phyloP scores from a whole-genome alignment of 2,329 filamentous ascomycete genomes.

The Penicillium sumatraense region DNA sequence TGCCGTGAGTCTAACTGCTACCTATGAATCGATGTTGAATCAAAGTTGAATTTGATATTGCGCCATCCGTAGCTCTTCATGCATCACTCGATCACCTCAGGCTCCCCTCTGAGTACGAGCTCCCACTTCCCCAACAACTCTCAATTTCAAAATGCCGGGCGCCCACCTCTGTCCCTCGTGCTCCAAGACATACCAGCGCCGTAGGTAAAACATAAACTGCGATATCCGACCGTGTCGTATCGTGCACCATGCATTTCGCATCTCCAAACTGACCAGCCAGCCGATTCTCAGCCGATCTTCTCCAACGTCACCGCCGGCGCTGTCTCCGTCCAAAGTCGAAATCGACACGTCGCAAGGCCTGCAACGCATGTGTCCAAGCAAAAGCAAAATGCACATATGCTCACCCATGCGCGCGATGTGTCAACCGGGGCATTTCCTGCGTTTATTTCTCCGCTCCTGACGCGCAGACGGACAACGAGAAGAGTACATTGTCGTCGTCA shows the following conservation, averaged over 20 bases:
- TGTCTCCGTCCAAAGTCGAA: neutral
- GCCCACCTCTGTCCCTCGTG: conserved; percentile 14
- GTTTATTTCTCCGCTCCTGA: neutral
- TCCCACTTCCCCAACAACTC: too few species aligned
- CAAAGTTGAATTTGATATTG: neutral
- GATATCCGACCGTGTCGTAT: too few species aligned
- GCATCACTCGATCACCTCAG: neutral
- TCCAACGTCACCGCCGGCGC: neutral
- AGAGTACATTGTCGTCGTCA: neutral
- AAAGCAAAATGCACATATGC: conserved; percentile 3
- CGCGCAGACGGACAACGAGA: neutral
- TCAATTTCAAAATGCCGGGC: neutral
- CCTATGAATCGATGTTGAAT: neutral
- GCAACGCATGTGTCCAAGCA: conserved; percentile 5
- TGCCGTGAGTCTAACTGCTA: too few species aligned
- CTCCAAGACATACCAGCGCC: conserved; percentile 23
- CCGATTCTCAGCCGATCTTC: neutral
- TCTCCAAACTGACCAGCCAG: neutral
- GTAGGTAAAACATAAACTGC: too few species aligned
- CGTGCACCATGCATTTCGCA: too few species aligned
- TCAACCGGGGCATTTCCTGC: neutral
- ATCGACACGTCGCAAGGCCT: conserved; percentile 3
- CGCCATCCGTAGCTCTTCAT: neutral
- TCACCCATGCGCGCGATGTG: conserved; percentile 2
- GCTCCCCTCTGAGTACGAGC: too few species aligned